Evolutionary conservation across 148 eudicot species (phyloP), one percentile per base, ranked within the genome.

Genomic region (Rhododendron simsii): DNA sequence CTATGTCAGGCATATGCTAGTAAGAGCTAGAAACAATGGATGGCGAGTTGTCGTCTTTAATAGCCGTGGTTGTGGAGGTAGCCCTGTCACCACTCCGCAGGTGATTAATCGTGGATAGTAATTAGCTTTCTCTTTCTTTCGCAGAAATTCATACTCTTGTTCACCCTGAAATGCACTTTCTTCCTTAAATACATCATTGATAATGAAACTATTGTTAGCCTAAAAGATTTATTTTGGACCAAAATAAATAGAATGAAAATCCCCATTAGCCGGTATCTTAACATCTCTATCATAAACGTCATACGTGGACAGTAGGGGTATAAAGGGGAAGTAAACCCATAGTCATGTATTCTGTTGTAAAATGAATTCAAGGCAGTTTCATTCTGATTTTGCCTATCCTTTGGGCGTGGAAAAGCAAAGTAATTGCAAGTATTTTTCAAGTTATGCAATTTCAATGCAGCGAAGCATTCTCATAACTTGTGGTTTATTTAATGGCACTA

Each of bases 81-180:
- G 96, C 88, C 99, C 99, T 51, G 98, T 97, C 26, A 95, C 93
- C 84, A 91, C 96, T 73, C 92, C 99, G 84, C 94, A 95, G 96
- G 99, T 96, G 89, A 61, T 50, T 48, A 18, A 30, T 13, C 3
- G 33, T 80, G n/a, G 84, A 39, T 48, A 23, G 35, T 53, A 35
- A 37, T 81, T 82, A 10, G 51, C 74, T 39, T 12, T 82, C 18
- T 21, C 41, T 61, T 51, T 65, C 33, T 63, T 63, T 63, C 7
- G 69, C 21, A 15, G 12, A 65, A 81, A 53, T 33, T 81, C 51
- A n/a, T 80, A 30, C 33, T 47, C 13, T 26, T 47, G 48, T 80
- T 48, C 26, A 48, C 41, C 28, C 23, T 53, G 76, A 71, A 33
- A 30, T 5, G 15, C 37, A 69, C 35, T 69, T 28, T 28, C 5